A percentile compares a stretch with the other conserved stretches of the same genome.
phyloP scores from a whole-genome alignment of 148 eudicot genomes.

The Chenopodium suecicum region DNA sequence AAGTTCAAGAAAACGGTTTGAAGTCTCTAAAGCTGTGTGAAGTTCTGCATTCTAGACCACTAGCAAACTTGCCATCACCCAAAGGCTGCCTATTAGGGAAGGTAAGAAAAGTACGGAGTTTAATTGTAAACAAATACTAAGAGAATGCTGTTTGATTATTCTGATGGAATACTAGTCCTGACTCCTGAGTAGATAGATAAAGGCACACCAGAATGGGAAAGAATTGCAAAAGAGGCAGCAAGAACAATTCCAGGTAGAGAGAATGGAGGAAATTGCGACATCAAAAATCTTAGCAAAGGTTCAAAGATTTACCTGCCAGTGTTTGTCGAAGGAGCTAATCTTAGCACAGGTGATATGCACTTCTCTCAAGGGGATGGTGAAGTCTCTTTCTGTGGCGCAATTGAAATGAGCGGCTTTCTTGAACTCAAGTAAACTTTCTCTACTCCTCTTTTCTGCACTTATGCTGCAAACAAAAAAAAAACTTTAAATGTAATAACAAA shows the following conservation, averaged over 20 bases:
- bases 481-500: not conserved
- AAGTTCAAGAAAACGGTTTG: constrained; percentile 75
- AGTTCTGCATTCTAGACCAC: constrained; percentile 78
- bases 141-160: not conserved
- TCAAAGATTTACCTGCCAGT: constrained; percentile 94
- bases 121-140: not conserved
- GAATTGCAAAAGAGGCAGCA: constrained; percentile 77
- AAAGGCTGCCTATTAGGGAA: constrained; percentile 83
- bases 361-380: constrained; percentile 98
- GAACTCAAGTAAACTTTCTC: constrained; percentile 76
- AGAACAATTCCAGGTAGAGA: constrained; percentile 95
- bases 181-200: constrained; percentile 53
- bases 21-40: constrained; percentile 71
- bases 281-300: constrained; percentile 90
- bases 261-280: constrained; percentile 97
- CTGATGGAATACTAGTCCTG: constrained; percentile 6
- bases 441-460: constrained; percentile 7
- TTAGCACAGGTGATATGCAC: constrained; percentile 98
- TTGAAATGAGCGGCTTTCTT: constrained; percentile 96
- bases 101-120: constrained; percentile 36
- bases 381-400: constrained; percentile 91
- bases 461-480: not conserved
- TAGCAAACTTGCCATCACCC: constrained; percentile 83
- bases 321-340: constrained; percentile 90
- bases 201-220: constrained; percentile 75